Conservation (phyloP, 2,329 filamentous ascomycete genomes). For the Clonostachys sp. region DNA sequence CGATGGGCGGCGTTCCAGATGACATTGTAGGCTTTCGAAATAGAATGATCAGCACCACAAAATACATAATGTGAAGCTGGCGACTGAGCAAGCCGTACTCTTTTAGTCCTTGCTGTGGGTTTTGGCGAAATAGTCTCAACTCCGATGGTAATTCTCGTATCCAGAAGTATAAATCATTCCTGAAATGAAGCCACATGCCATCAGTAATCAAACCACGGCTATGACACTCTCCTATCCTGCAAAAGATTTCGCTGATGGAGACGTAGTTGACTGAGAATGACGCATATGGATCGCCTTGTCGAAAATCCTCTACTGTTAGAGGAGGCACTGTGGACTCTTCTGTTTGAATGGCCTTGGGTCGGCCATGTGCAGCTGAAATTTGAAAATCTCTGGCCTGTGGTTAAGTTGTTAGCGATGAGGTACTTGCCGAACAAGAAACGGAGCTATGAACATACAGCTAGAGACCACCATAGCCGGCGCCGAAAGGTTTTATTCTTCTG, state of each 20-base stretch:
- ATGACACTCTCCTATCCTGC: neutral
- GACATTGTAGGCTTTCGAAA: neutral
- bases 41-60: neutral
- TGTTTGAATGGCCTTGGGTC: neutral
- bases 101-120: neutral
- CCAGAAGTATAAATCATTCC: neutral
- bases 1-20: neutral
- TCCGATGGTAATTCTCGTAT: neutral
- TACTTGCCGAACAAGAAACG: no score
- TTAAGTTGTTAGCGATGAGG: no score
- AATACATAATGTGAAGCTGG: neutral
- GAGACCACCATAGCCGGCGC: neutral
- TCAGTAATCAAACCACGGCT: neutral
- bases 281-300: neutral
- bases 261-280: neutral
- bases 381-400: neutral
- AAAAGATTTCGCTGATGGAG: neutral
- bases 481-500: neutral
- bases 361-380: neutral
- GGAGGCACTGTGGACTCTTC: neutral
- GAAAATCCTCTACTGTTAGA: neutral
- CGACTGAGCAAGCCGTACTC: neutral
- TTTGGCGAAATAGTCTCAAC: neutral
- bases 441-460: neutral
- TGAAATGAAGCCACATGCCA: neutral